Evolutionary conservation across 371 early-diverging fungal species (phyloP).

Genomic region (Mucor mucedo): DNA sequence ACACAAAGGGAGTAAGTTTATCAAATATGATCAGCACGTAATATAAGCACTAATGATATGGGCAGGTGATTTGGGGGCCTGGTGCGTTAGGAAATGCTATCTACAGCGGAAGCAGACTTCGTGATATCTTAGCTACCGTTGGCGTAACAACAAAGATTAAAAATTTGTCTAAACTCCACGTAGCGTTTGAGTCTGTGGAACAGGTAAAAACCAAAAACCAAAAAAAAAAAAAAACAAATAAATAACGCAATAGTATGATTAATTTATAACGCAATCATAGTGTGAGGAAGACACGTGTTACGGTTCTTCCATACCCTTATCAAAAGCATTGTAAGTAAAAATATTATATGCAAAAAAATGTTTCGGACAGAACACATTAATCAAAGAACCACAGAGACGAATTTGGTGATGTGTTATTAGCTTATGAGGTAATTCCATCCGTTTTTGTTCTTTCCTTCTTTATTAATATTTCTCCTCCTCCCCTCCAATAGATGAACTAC

Average conservation of each 20-base stretch:
- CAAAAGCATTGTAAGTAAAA: conserved; percentile 70
- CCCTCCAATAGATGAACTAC: conserved; percentile 85
- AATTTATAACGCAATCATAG: conserved; percentile 19
- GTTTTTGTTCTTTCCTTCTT: neutral
- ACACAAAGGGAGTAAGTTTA: conserved; percentile 67
- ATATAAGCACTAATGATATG: neutral
- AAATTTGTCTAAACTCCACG: conserved; percentile 60
- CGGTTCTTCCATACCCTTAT: conserved; percentile 82
- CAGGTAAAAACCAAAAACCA: conserved; percentile 43
- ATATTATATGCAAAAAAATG: neutral
- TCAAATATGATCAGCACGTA: neutral
- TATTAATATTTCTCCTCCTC: neutral
- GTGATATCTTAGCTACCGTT: conserved; percentile 68
- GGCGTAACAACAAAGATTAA: conserved; percentile 49
- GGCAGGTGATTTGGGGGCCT: conserved; percentile 74
- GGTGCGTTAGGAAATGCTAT: conserved; percentile 81
- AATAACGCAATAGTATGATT: neutral
- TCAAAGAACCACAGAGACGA: conserved; percentile 56
- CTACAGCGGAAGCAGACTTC: conserved; percentile 79
- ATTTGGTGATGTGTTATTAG: conserved; percentile 81
- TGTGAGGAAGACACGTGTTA: conserved; percentile 74
- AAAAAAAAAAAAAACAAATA: neutral
- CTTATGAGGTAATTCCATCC: conserved; percentile 57
- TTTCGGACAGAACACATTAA: neutral
- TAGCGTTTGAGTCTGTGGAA: conserved; percentile 76